These are phyloP conservation scores for Erythrophleum ivorense DNA, from an alignment of 331 rosid species.

Conservation along the genomic window DNA sequence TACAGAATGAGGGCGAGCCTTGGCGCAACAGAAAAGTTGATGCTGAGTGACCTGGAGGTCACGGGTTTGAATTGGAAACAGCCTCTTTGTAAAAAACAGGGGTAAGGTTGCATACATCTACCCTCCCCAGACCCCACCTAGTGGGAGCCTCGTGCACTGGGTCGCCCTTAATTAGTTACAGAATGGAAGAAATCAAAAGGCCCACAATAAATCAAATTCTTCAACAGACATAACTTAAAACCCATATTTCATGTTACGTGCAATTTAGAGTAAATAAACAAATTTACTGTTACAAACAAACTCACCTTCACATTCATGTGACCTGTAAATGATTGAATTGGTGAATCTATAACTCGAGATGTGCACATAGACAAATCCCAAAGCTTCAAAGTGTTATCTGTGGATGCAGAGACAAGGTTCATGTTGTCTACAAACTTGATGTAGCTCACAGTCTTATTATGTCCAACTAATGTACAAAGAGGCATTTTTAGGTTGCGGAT, in stretches of 20 bases:
- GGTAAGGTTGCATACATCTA: too few species aligned
- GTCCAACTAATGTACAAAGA: conserved; percentile 85
- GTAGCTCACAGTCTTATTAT: conserved; percentile 92
- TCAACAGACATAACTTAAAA: conserved; percentile 3
- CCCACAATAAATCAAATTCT: conserved; percentile 15
- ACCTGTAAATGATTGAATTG: conserved; percentile 82
- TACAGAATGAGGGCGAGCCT: too few species aligned
- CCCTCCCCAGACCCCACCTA: too few species aligned
- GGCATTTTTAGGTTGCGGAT: conserved; percentile 78
- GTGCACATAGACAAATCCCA: conserved; percentile 90
- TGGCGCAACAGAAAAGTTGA: too few species aligned
- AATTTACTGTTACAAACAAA: conserved; percentile 25
- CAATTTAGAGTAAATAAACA: background rate
- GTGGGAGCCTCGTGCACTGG: too few species aligned
- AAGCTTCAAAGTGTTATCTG: conserved; percentile 91
- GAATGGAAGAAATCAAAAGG: background rate
- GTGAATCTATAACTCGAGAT: conserved; percentile 83
- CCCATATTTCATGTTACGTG: conserved; percentile 1
- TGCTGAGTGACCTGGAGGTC: too few species aligned
- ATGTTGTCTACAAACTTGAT: conserved; percentile 76
- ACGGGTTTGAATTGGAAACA: too few species aligned
- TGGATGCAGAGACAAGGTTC: conserved; percentile 86
- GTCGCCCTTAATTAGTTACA: conserved; percentile 11
- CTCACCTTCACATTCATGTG: conserved; percentile 92
- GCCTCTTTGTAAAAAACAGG: too few species aligned